phyloP scores from a whole-genome alignment of 257 asterid species.

The Fraxinus americana region DNA sequence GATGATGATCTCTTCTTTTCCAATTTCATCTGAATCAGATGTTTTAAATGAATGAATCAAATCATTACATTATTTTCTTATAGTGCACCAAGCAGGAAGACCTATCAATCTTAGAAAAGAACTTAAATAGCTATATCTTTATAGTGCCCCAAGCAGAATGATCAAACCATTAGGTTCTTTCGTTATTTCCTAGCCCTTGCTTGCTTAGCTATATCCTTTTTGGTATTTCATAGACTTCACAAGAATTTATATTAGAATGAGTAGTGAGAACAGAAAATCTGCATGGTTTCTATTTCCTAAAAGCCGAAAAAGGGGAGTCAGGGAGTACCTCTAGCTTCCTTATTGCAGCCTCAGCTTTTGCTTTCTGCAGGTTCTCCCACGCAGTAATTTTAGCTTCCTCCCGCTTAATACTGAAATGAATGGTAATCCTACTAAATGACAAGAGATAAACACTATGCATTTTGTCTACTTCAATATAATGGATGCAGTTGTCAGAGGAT shows the following conservation, averaged over 20 bases:
- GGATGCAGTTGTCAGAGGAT: not conserved
- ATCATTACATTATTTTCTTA: not conserved
- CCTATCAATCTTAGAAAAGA: not conserved
- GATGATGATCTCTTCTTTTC: slow-evolving; percentile 96
- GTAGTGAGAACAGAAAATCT: slow-evolving; percentile 8
- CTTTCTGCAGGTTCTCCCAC: slow-evolving; percentile 86
- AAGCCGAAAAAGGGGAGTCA: not conserved
- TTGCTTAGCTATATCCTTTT: not conserved
- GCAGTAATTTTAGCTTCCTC: slow-evolving; percentile 77
- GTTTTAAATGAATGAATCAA: not conserved
- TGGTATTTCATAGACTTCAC: not conserved
- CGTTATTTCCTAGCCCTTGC: not conserved
- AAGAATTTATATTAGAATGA: not conserved
- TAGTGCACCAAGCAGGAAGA: not conserved
- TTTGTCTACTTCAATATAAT: not conserved
- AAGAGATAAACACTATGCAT: not conserved
- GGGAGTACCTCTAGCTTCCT: slow-evolving; percentile 67
- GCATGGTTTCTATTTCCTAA: not conserved
- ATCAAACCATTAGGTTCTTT: no score
- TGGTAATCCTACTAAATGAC: slow-evolving; percentile 6
- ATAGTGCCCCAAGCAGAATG: no score
- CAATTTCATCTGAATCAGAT: slow-evolving; percentile 69
- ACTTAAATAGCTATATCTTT: no score
- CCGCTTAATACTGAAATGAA: slow-evolving; percentile 50
- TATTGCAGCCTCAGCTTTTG: slow-evolving; percentile 81